These are phyloP conservation scores for Dactylellina cionopaga DNA, from an alignment of 2,329 filamentous ascomycete species.

Conservation along the genomic window DNA sequence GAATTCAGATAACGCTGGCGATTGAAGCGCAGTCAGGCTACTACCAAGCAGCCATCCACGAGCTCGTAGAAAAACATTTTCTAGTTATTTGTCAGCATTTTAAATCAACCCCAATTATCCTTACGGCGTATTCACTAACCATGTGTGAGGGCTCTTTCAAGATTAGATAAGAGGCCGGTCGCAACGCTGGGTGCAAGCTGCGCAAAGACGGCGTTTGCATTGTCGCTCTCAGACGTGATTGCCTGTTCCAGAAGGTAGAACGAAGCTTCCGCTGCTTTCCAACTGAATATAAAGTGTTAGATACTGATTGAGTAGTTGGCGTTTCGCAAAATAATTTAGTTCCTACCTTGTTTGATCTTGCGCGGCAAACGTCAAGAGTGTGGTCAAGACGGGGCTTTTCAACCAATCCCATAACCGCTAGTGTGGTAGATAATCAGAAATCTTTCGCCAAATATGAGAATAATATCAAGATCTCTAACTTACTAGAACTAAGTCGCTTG, in stretches of 20 bases:
- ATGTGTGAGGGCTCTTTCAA: slow-evolving; percentile 34
- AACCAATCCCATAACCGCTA: slow-evolving; percentile 47
- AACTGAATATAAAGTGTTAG: slow-evolving; percentile 7
- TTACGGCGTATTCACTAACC: slow-evolving; percentile 3
- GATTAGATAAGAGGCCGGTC: slow-evolving; percentile 33
- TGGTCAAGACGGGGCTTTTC: slow-evolving; percentile 26
- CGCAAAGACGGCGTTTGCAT: slow-evolving; percentile 13
- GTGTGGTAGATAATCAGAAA: neutral
- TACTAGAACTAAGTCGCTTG: slow-evolving; percentile 82
- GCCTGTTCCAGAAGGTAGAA: slow-evolving; percentile 82
- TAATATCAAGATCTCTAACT: slow-evolving; percentile 28
- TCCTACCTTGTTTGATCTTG: slow-evolving; percentile 24
- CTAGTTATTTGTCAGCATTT: slow-evolving; percentile 60
- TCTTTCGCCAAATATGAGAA: slow-evolving; percentile 64
- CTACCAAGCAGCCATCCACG: slow-evolving; percentile 88
- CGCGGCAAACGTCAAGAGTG: slow-evolving; percentile 26
- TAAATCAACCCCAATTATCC: neutral
- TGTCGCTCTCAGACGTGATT: slow-evolving; percentile 64
- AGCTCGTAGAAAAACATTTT: slow-evolving; percentile 81
- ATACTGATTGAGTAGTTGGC: neutral
- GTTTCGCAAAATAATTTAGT: neutral
- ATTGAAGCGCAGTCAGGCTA: slow-evolving; percentile 75
- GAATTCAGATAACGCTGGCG: slow-evolving; percentile 64
- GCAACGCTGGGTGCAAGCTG: slow-evolving; percentile 26
- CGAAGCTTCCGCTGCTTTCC: slow-evolving; percentile 75